Evolutionary conservation across 495 filamentous ascomycete species (phyloP).

Genomic region (Cryomyces minteri): DNA sequence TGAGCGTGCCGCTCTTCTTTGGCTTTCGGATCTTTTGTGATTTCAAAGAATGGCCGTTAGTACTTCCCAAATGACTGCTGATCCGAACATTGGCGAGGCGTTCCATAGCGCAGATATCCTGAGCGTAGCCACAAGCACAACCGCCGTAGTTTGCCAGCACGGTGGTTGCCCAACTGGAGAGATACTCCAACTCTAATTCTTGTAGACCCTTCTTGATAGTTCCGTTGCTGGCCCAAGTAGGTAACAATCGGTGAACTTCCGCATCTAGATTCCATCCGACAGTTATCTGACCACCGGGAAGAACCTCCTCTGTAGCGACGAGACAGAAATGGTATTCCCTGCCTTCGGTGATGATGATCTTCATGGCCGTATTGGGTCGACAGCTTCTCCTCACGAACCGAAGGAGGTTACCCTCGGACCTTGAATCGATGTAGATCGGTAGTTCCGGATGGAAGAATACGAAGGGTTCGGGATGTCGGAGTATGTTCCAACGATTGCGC

Average conservation of each 20-base stretch:
- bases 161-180: slow-evolving; percentile 43
- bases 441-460: slow-evolving; percentile 24
- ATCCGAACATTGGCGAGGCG: slow-evolving; percentile 27
- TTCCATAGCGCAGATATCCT: slow-evolving; percentile 44
- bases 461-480: slow-evolving; percentile 51
- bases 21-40: slow-evolving; percentile 24
- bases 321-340: slow-evolving; percentile 79
- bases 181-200: slow-evolving; percentile 27
- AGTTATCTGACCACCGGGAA: slow-evolving; percentile 42
- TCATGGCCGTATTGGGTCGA: slow-evolving; percentile 62
- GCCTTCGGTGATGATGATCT: slow-evolving; percentile 57
- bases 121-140: slow-evolving; percentile 56
- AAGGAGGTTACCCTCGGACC: slow-evolving; percentile 62
- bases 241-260: neutral
- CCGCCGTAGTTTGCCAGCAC: slow-evolving; percentile 75
- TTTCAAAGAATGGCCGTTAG: slow-evolving; percentile 26
- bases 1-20: slow-evolving; percentile 38
- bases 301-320: slow-evolving; percentile 55
- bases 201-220: slow-evolving; percentile 9
- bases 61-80: neutral
- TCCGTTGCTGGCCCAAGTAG: neutral
- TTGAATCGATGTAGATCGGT: slow-evolving; percentile 76
- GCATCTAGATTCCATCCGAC: slow-evolving; percentile 42
- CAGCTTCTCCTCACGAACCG: slow-evolving; percentile 83
- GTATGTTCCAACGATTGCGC: slow-evolving; percentile 53